Evolutionary conservation across 2,329 filamentous ascomycete species (phyloP).

Genomic region (Rosellinia necatrix): DNA sequence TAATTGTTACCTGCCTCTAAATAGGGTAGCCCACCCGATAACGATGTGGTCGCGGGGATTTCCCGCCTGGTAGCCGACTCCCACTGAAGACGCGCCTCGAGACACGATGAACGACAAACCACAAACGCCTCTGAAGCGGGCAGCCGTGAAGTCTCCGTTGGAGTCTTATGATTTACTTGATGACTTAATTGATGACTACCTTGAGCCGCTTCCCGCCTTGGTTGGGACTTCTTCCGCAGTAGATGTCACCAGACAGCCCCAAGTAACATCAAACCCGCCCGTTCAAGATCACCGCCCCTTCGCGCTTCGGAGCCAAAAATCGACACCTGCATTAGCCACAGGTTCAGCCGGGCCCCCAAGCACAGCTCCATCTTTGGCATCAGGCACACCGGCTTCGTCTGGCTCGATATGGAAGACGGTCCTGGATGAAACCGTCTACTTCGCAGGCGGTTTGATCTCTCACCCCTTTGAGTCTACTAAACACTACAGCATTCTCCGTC

Average conservation of each 20-base stretch:
- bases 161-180: slow-evolving; percentile 21
- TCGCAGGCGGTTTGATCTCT: slow-evolving; percentile 66
- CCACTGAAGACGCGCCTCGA: slow-evolving; percentile 5
- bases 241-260: slow-evolving; percentile 12
- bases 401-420: slow-evolving; percentile 43
- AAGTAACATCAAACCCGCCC: not conserved
- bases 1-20: not conserved
- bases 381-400: slow-evolving; percentile 9
- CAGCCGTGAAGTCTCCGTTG: not conserved
- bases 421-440: slow-evolving; percentile 46
- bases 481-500: slow-evolving; percentile 69
- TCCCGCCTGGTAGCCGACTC: not conserved
- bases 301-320: slow-evolving; percentile 22
- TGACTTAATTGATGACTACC: slow-evolving; percentile 36
- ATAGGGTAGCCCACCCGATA: not conserved
- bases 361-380: slow-evolving; percentile 9
- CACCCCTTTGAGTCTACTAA: slow-evolving; percentile 68
- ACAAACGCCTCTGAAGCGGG: slow-evolving; percentile 31
- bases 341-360: slow-evolving; percentile 25
- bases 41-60: not conserved
- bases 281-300: slow-evolving; percentile 11
- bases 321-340: slow-evolving; percentile 27
- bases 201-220: slow-evolving; percentile 24
- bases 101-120: slow-evolving; percentile 21
- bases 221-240: slow-evolving; percentile 13